These are phyloP conservation scores for Trifolium subterraneum DNA, from an alignment of 306 rosid genomes.

Conservation along the genomic window DNA sequence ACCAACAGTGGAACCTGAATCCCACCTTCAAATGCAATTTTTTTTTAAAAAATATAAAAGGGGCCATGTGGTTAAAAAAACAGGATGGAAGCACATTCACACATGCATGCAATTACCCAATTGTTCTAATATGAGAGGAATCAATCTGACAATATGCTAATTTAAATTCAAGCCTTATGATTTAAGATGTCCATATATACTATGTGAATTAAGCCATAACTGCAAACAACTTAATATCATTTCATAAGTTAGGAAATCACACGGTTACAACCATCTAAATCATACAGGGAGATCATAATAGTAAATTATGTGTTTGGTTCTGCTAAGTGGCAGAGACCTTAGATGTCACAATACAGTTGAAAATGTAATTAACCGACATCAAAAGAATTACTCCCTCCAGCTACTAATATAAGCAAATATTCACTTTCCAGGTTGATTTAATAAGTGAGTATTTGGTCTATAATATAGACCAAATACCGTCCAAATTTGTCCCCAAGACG, in stretches of 20 bases:
- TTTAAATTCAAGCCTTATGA: slow-evolving; percentile 13
- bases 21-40: slow-evolving; percentile 72
- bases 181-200: background rate
- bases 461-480: too few species aligned
- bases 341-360: background rate
- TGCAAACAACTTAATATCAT: background rate
- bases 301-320: background rate
- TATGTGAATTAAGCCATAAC: slow-evolving; percentile 4
- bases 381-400: too few species aligned
- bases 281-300: background rate
- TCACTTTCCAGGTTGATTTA: too few species aligned
- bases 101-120: slow-evolving; percentile 5
- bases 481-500: too few species aligned
- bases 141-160: slow-evolving; percentile 13
- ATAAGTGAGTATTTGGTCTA: too few species aligned
- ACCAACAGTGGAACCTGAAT: slow-evolving; percentile 91
- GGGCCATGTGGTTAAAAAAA: background rate
- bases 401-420: too few species aligned
- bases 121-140: slow-evolving; percentile 12
- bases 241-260: background rate
- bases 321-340: background rate
- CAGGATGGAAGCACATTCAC: slow-evolving; percentile 18
- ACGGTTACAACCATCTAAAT: background rate
- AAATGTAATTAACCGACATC: too few species aligned
- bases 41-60: slow-evolving; percentile 8